Evolutionary conservation across 352 stramenopile species (phyloP).

Genomic region (Phytophthora nicotianae): DNA sequence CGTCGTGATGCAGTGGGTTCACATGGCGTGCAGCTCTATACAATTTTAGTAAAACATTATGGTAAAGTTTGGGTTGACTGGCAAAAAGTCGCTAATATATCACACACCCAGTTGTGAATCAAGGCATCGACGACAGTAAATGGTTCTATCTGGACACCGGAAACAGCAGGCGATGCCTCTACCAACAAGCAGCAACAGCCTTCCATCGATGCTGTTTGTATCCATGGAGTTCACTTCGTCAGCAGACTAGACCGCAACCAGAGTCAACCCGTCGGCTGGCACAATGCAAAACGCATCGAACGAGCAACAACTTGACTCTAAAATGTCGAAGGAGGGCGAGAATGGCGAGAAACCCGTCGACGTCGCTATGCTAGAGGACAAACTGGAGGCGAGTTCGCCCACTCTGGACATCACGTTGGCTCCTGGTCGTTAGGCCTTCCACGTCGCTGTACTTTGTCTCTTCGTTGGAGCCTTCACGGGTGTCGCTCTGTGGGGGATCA

Average conservation of each 20-base stretch:
- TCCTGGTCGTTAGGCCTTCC: conserved; percentile 25
- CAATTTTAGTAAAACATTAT: no score
- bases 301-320: background rate
- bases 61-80: no score
- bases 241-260: no score
- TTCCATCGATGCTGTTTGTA: background rate
- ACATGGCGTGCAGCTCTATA: background rate
- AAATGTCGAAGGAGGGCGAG: conserved; percentile 16
- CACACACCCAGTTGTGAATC: no score
- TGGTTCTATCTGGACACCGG: background rate
- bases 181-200: background rate
- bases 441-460: conserved; percentile 32
- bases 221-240: background rate
- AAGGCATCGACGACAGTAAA: no score
- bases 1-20: background rate
- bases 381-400: conserved; percentile 14
- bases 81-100: no score
- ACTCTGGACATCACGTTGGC: conserved; percentile 35
- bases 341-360: conserved; percentile 15
- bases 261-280: background rate
- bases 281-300: conserved; percentile 11
- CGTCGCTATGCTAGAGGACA: conserved; percentile 25
- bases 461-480: conserved; percentile 43
- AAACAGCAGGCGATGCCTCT: conserved; percentile 6
- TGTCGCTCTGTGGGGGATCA: conserved; percentile 36